phyloP scores from a whole-genome alignment of 768 basidiomycete genomes.

The Mrakia blollopis region DNA sequence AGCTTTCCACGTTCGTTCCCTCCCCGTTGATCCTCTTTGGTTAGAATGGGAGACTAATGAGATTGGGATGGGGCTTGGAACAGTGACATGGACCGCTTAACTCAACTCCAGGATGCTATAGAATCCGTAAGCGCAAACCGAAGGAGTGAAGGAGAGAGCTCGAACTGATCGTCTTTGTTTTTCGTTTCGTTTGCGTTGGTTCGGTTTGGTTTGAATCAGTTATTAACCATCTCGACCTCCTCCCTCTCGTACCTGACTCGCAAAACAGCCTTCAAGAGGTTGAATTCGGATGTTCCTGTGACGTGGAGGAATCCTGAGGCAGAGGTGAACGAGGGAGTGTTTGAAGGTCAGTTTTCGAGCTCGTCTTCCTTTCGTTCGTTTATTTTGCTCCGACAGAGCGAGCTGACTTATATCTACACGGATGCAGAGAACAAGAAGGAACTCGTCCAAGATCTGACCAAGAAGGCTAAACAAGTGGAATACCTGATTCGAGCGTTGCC shows the following conservation, averaged over 20 bases:
- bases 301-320: slow-evolving; percentile 74
- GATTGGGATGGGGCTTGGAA: too few species aligned
- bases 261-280: slow-evolving; percentile 68
- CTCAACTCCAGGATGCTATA: slow-evolving; percentile 89
- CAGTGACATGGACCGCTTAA: slow-evolving; percentile 93
- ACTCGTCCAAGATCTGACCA: slow-evolving; percentile 72
- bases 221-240: slow-evolving; percentile 82
- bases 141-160: too few species aligned
- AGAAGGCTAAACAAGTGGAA: slow-evolving; percentile 85
- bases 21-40: not conserved
- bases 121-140: slow-evolving; percentile 61
- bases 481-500: slow-evolving; percentile 75
- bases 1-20: slow-evolving; percentile 19
- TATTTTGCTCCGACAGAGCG: too few species aligned
- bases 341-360: slow-evolving; percentile 56
- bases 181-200: not conserved
- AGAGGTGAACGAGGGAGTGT: slow-evolving; percentile 61
- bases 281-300: slow-evolving; percentile 73
- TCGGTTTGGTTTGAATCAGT: too few species aligned
- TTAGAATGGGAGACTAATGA: too few species aligned
- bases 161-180: not conserved
- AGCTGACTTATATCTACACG: not conserved
- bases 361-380: not conserved
- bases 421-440: slow-evolving; percentile 71
- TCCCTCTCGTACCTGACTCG: slow-evolving; percentile 73